Base-by-base conservation (phyloP, 1,284 basidiomycete genomes). In the Rhodotorula mucilaginosa region DNA sequence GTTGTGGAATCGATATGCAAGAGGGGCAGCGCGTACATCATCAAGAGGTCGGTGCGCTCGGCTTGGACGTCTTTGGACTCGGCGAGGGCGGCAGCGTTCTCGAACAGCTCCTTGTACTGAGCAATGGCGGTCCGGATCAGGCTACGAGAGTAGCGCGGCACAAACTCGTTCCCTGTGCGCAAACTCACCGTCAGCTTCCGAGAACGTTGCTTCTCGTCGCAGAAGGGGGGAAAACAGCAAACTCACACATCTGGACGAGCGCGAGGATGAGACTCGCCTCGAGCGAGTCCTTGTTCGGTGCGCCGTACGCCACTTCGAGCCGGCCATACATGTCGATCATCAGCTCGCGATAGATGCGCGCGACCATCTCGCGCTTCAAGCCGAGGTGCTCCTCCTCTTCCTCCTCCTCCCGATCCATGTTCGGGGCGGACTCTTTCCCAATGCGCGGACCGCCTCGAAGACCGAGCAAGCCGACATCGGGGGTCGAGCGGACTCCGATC, bases 151-250 rank as follows among this genome's bases (percentile, higher is more conserved):
- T 66, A 58, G 18, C 66, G 48, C 18, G 69, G 69, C 7, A 64
- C 13, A n/a, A 71, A 57, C 49, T 71, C 69, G 65, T 71, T 67
- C 65, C 65, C 64, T 70, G 68, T 18, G n/a, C 2, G 2, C 7
- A 18, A 3, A 2, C 10, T 6, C 8, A 16, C 12, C 6, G 21
- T 52, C 23, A 44, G 23, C 26, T 34, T 21, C 34, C 10, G n/a
- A 51, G n/a, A 5, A 12, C 58, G 31, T 4, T 19, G 39, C 21
- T 5, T 46, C 44, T n/a, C 29, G 26, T 26, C 26, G 26, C 26
- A 26, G 26, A 26, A 26, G 26, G 26, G 26, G 26, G 26, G 26
- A 26, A 26, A 26, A 26, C 26, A 26, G 26, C 26, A 26, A 26
- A 26, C 60, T 47, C 48, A 68, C 66, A 68, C 54, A 68, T 68